These are phyloP conservation scores for Acorus gramineus DNA, from an alignment of 106 monocot species.

Conservation along the genomic window DNA sequence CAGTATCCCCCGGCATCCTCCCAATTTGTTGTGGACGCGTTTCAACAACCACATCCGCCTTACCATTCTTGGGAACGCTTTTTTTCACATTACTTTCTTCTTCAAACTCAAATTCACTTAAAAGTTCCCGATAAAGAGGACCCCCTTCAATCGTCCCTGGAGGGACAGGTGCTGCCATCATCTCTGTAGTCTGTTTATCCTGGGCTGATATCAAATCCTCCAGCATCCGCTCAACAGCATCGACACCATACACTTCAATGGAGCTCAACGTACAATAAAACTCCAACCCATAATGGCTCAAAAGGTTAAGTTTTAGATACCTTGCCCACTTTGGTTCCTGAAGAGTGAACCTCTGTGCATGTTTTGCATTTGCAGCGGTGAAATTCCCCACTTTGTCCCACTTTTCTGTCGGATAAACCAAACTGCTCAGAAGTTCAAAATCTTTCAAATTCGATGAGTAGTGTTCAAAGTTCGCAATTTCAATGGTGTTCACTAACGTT, in stretches of 20 bases:
- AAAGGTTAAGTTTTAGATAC: conserved; percentile 61
- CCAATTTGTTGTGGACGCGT: conserved; percentile 38
- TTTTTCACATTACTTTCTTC: conserved; percentile 23
- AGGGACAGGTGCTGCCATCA: conserved; percentile 13
- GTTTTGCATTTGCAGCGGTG: conserved; percentile 63
- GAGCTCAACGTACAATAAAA: conserved; percentile 83
- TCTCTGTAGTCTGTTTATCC: conserved; percentile 21
- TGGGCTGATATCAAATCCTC: conserved; percentile 72
- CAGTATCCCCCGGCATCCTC: conserved; percentile 81
- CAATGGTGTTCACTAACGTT: conserved; percentile 66
- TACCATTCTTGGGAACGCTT: conserved; percentile 11
- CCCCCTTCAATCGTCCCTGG: conserved; percentile 12
- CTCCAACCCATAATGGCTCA: conserved; percentile 79
- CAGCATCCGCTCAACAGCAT: conserved; percentile 90
- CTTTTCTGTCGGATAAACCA: conserved; percentile 63
- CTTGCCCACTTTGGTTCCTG: conserved; percentile 74
- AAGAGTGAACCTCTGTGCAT: conserved; percentile 61
- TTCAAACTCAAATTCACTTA: conserved; percentile 18
- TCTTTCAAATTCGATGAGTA: conserved; percentile 80
- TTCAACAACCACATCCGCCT: conserved; percentile 29
- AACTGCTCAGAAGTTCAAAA: conserved; percentile 71
- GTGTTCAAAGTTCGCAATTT: conserved; percentile 84
- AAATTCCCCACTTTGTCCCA: conserved; percentile 75
- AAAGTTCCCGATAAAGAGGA: conserved; percentile 14
- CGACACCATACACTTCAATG: conserved; percentile 82